phyloP scores from a whole-genome alignment of 2,329 filamentous ascomycete genomes.

The Penicillium sp. region DNA sequence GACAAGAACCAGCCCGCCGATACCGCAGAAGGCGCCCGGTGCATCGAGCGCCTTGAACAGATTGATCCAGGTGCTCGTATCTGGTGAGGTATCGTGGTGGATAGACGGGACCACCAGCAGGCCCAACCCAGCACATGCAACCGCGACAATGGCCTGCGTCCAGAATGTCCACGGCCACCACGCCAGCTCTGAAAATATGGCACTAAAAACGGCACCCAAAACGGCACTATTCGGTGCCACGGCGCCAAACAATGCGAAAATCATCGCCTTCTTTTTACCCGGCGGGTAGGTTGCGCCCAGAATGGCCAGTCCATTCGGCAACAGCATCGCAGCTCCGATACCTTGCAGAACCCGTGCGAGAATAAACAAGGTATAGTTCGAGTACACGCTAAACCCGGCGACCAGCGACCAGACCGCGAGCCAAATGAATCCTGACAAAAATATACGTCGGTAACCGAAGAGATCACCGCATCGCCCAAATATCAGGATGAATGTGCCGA shows the following conservation, averaged over 20 bases:
- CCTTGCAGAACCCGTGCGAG: constrained; percentile 62
- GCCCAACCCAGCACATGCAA: constrained; percentile 48
- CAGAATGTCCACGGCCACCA: constrained; percentile 64
- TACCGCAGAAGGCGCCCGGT: constrained; percentile 53
- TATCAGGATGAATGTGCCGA: constrained; percentile 49
- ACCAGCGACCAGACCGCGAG: constrained; percentile 46
- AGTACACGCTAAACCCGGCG: constrained; percentile 45
- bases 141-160: constrained; percentile 44
- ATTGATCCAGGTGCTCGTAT: constrained; percentile 13
- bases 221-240: constrained; percentile 55
- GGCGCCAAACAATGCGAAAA: constrained; percentile 61
- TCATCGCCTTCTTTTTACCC: constrained; percentile 64
- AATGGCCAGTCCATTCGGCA: constrained; percentile 70
- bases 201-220: constrained; percentile 50
- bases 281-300: constrained; percentile 64
- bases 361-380: constrained; percentile 57
- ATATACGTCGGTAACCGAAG: constrained; percentile 46
- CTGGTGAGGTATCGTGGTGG: constrained; percentile 16
- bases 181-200: constrained; percentile 48
- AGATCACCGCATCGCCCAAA: constrained; percentile 47
- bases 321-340: constrained; percentile 63
- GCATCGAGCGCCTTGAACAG: constrained; percentile 44
- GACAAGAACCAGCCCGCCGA: constrained; percentile 64
- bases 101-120: constrained; percentile 38
- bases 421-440: constrained; percentile 46